Evolutionary conservation across 2,329 filamentous ascomycete genomes (phyloP), one percentile per base, ranked within the genome.

Genomic region (Berkeleyomyces basicola): DNA sequence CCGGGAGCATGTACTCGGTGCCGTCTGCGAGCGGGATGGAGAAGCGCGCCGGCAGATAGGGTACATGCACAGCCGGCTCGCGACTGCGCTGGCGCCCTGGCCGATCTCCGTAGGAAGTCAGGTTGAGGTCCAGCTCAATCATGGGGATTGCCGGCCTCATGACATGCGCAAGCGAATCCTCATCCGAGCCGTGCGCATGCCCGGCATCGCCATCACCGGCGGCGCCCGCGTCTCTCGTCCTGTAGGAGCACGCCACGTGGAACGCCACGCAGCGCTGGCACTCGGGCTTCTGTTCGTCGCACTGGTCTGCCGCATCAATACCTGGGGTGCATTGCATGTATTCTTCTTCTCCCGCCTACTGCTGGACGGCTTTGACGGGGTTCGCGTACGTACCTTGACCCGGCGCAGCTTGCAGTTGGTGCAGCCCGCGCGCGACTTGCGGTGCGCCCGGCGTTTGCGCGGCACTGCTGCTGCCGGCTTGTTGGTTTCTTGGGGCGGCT

Each of bases 381-480:
- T 44, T 62, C 6, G 37, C 55, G 65, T 37, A 58, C 70, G 68
- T 69, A 77, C 78, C 72, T 82, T 82, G 58, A 81, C 74, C 61
- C 76, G 73, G 42, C 79, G 72, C 23, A 81, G 67, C 67, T 82
- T 82, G 68, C 81, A 83, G 66, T 82, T 82, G 2, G 74, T 75
- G 66, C 80, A 82, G 1, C 80, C 80, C 11, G 73, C 71, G 16
- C 78, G 73, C 1, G 79, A 82, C 67, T 82, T 82, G 31, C 72
- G 77, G 66, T 83, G 80, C 3, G 71, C 51, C 55, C 70, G 73
- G 37, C 73, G 71, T 58, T 70, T 68, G 7, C 70, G 70, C 16
- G 59, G 49, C 3, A 61, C 57, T 9, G 61, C 59, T 33, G 16
- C 49, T 33, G 42, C 14, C 55, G 33, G 16, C 6, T 7, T 7